These are phyloP conservation scores for Phytophthora nicotianae DNA, from an alignment of 352 stramenopile species.

Conservation along the genomic window DNA sequence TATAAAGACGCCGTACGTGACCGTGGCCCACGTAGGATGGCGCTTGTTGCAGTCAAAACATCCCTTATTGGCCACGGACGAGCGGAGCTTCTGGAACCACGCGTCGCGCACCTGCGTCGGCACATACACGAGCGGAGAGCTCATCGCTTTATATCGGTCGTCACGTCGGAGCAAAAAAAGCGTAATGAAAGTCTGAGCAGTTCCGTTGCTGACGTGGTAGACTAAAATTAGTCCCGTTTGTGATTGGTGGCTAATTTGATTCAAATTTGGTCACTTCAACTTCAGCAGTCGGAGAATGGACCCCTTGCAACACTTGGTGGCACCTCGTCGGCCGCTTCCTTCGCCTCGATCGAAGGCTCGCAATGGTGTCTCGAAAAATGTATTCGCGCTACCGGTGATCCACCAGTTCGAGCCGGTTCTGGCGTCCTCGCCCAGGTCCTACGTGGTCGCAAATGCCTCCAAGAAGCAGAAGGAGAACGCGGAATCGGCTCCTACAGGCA, in stretches of 20 bases:
- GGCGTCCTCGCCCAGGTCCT: conserved; percentile 37
- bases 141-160: conserved; percentile 11
- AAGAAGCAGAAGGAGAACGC: conserved; percentile 6
- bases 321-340: conserved; percentile 9
- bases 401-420: conserved; percentile 73
- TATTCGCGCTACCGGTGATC: conserved; percentile 62
- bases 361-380: conserved; percentile 34
- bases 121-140: conserved; percentile 59
- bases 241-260: background rate
- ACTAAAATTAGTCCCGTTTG: conserved; percentile 15
- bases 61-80: conserved; percentile 80
- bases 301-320: conserved; percentile 19
- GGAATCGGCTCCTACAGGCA: background rate
- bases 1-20: conserved; percentile 96
- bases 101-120: conserved; percentile 75
- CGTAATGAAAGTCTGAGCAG: conserved; percentile 6
- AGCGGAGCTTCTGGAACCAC: conserved; percentile 88
- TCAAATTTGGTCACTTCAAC: conserved; percentile 26
- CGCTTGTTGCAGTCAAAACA: conserved; percentile 97
- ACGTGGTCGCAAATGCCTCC: conserved; percentile 27
- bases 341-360: conserved; percentile 52
- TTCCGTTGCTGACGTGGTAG: conserved; percentile 14
- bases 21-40: conserved; percentile 95
- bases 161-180: conserved; percentile 24
- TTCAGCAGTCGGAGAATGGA: conserved; percentile 16